Percentiles rank a stretch among this genome's conserved stretches.
phyloP scores from a whole-genome alignment of 305 asterid species.

The Withania somnifera region DNA sequence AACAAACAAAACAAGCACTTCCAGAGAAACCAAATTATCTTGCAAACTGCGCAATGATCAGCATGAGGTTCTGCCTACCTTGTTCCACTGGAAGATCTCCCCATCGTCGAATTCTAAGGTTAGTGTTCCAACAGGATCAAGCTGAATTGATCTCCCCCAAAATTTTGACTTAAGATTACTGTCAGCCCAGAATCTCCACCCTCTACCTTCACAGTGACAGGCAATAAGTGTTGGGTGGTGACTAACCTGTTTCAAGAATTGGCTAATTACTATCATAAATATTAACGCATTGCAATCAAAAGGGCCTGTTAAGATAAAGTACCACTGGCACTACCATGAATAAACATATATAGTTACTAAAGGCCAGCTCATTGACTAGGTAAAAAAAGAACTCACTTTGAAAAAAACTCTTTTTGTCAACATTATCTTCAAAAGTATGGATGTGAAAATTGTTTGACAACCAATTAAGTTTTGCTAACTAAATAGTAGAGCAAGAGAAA shows the following conservation, averaged over 20 bases:
- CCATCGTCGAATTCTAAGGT: constrained; percentile 84
- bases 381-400: too few species aligned
- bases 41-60: background rate
- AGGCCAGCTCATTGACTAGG: too few species aligned
- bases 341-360: too few species aligned
- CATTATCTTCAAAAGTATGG: too few species aligned
- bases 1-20: background rate
- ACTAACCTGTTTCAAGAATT: constrained; percentile 58
- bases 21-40: background rate
- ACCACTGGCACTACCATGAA: background rate
- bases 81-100: constrained; percentile 87
- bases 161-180: constrained; percentile 79
- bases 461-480: background rate
- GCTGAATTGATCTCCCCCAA: constrained; percentile 95
- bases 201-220: constrained; percentile 92
- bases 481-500: background rate
- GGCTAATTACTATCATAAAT: constrained; percentile 1
- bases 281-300: background rate
- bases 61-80: constrained; percentile 33
- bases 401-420: too few species aligned
- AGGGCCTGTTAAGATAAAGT: background rate
- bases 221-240: constrained; percentile 96
- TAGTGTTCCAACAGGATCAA: constrained; percentile 84
- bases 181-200: constrained; percentile 90
- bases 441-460: background rate